Evolutionary conservation across 2,329 filamentous ascomycete species (phyloP), one percentile per base, ranked within the genome.

Genomic region (Cercospora sesami): DNA sequence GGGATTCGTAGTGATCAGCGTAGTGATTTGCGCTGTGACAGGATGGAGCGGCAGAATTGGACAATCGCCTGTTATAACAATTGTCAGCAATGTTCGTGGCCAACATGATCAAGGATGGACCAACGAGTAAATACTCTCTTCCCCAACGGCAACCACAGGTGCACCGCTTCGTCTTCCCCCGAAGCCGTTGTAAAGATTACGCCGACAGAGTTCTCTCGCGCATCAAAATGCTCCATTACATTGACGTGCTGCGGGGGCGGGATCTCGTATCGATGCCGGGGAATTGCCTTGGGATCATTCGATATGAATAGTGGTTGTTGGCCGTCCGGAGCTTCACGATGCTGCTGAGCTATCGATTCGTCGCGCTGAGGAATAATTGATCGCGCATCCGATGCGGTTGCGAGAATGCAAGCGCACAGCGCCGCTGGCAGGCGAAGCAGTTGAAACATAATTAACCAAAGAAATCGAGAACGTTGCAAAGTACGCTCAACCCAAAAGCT

Each of bases 131-230:
- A 72, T 10, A 78, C 57, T 12, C 70, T 70, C 65, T 70, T 64
- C 12, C 74, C 72, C n/a, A 77, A 58, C 7, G 77, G 77, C 42
- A 78, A 57, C 77, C 75, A 78, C 12, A 76, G 60, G 66, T 76
- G 76, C 48, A 68, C 55, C 21, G 72, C 68, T n/a, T 72, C 67
- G 21, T 67, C 70, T 33, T 71, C 67, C 3, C 66, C 63, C 31
- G 62, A 58, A 28, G 57, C 60, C 14, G 39, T 60, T 7, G 72
- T 77, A 45, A 78, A 73, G 12, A 78, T 66, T 59, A 78, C 59
- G 14, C 76, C 76, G 31, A 75, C 74, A 1, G 75, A 76, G 36
- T 74, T 75, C 28, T 73, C 65, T 30, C 68, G 66, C n/a, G 72
- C 74, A 12, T 76, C 74, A 59, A 74, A 70, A 30, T 68, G 60